Evolutionary conservation across 164 flowering plant species (phyloP).

Genomic region (Amborella trichopoda): DNA sequence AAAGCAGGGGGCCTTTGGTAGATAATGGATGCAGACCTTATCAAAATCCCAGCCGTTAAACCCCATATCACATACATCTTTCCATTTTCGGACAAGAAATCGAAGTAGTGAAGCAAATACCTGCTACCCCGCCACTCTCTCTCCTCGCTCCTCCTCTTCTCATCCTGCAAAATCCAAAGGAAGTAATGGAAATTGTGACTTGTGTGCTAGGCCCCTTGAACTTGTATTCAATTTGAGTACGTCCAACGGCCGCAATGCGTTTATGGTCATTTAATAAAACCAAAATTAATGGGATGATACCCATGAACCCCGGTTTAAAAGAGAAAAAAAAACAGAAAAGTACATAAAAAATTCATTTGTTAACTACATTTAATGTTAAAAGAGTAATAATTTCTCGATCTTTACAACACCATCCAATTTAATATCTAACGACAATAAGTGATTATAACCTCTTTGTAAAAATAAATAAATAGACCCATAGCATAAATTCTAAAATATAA

Average conservation of each 20-base stretch:
- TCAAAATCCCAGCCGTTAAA: constrained; percentile 76
- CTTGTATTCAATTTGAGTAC: no score
- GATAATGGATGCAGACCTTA: constrained; percentile 77
- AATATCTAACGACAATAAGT: no score
- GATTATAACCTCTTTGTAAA: no score
- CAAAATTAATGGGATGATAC: background rate
- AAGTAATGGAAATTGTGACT: no score
- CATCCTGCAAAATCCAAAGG: constrained; percentile 58
- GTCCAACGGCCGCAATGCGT: no score
- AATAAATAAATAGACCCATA: no score
- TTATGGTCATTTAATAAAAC: no score
- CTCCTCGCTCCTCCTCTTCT: constrained; percentile 50
- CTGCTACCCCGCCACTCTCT: constrained; percentile 68
- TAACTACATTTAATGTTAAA: no score
- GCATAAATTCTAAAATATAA: no score
- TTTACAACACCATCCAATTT: no score
- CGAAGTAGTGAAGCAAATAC: constrained; percentile 62
- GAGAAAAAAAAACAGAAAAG: background rate
- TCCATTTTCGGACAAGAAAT: constrained; percentile 31
- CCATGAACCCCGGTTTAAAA: background rate
- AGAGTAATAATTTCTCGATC: no score
- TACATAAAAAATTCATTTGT: background rate
- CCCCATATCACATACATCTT: constrained; percentile 73
- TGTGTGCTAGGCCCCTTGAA: no score
- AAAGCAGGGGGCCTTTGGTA: constrained; percentile 64